Evolutionary conservation across 345 rosid species (phyloP).

Genomic region (Zanthoxylum bungeanum): DNA sequence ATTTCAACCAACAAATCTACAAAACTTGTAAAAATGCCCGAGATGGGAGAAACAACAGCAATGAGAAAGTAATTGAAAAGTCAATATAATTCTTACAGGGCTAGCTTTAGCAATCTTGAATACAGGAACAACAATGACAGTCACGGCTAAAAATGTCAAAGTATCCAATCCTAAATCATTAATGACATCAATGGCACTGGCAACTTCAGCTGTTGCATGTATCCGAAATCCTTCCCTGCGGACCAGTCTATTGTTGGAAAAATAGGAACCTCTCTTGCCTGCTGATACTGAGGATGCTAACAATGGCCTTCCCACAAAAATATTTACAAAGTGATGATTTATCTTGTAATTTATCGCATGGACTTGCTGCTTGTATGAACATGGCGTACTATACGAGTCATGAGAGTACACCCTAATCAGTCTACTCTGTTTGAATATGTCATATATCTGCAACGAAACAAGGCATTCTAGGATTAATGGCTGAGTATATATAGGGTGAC

Average conservation of each 20-base stretch:
- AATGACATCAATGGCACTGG: conserved; percentile 80
- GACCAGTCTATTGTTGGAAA: conserved; percentile 27
- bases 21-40: not conserved
- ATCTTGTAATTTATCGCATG: conserved; percentile 23
- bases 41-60: not conserved
- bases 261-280: conserved; percentile 31
- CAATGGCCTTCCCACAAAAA: conserved; percentile 26
- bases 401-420: conserved; percentile 19
- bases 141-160: conserved; percentile 84
- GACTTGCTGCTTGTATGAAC: conserved; percentile 21
- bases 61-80: not conserved
- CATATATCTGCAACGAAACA: conserved; percentile 49
- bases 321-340: conserved; percentile 27
- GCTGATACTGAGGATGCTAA: conserved; percentile 24
- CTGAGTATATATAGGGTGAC: not conserved
- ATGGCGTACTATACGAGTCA: conserved; percentile 19
- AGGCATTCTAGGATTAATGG: conserved; percentile 4
- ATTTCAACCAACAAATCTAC: not conserved
- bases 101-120: conserved; percentile 83
- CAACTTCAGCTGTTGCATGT: conserved; percentile 61
- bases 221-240: conserved; percentile 35
- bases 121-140: conserved; percentile 84
- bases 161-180: conserved; percentile 97
- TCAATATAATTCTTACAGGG: conserved; percentile 61
- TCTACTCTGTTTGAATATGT: conserved; percentile 34